phyloP scores from a whole-genome alignment of 192 early-diverging fungal genomes.

The Coemansia sp. region DNA sequence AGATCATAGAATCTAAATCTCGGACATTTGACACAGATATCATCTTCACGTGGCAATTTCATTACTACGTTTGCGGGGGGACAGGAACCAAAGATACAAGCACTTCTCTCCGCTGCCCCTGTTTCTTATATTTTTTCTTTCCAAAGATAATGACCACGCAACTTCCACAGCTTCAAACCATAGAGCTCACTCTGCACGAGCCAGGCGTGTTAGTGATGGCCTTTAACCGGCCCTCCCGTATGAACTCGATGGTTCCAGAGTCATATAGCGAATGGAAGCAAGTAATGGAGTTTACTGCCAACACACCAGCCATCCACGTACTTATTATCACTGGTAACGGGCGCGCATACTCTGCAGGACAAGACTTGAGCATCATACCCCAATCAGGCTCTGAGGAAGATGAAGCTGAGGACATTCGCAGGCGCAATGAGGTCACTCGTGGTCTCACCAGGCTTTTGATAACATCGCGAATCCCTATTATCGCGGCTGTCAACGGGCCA shows the following conservation, averaged over 20 bases:
- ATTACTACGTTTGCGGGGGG: background rate
- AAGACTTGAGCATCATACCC: slow-evolving; percentile 50
- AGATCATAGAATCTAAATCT: background rate
- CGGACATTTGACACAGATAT: background rate
- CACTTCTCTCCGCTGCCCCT: background rate
- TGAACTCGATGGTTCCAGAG: slow-evolving; percentile 62
- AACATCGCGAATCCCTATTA: slow-evolving; percentile 68
- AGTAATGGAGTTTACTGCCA: slow-evolving; percentile 60
- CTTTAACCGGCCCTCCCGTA: slow-evolving; percentile 64
- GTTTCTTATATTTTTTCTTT: background rate
- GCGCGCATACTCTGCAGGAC: slow-evolving; percentile 66
- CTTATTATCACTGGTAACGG: slow-evolving; percentile 68
- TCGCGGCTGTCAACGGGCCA: slow-evolving; percentile 73
- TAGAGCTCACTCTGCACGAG: slow-evolving; percentile 26
- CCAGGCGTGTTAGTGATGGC: slow-evolving; percentile 66
- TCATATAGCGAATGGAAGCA: slow-evolving; percentile 64
- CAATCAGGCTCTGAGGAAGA: slow-evolving; percentile 22
- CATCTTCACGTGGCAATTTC: background rate
- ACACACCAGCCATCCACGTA: slow-evolving; percentile 56
- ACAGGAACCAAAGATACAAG: background rate
- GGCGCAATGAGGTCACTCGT: slow-evolving; percentile 30
- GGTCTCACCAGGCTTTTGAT: slow-evolving; percentile 57
- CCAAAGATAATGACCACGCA: background rate
- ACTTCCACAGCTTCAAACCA: slow-evolving; percentile 3
- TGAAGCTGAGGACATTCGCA: slow-evolving; percentile 9